Base-by-base conservation (phyloP, 306 rosid genomes). In the Malus fusca region DNA sequence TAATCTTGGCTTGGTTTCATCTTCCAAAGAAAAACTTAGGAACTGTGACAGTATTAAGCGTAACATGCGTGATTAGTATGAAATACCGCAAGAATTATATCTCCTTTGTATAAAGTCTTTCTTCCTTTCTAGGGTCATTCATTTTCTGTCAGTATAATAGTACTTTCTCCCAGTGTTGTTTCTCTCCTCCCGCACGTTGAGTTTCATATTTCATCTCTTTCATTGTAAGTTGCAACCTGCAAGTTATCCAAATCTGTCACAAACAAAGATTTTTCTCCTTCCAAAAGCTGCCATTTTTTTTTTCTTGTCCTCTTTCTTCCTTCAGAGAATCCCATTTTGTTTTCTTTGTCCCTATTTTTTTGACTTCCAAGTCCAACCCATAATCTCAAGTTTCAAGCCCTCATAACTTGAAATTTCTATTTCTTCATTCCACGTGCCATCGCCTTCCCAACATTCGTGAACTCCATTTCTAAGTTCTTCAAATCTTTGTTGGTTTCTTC, bases 351-450 rank as follows among this genome's bases (percentile, higher is more conserved):
- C 79, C 60, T 58, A 79, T 74, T 73, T 73, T 68, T 68, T 84
- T 82, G 82, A 88, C 88, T 71, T 73, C 51, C 19, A 25, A 73
- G 76, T 51, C 83, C 77, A 74, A 78, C 80, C 48, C 42, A 51
- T 75, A 31, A 51, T 10, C 77, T 12, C 59, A 75, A 56, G 56
- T 70, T 81, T 71, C 79, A 81, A 68, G 61, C 62, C 79, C 86
- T 64, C 72, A 71, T 25, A 6, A 51, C 77, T 82, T 75, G 80
- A 75, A 73, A 52, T 66, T 72, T 74, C 60, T 52, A 44, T 64
- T 56, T 63, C 28, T 35, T 3, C 64, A 53, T 11, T 53, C 6
- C 66, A 3, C 23, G 37, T 75, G 65, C 40, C 66, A 15, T 51
- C 2, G 21, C 21, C 55, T 0, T 51, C 18, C 19, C 71, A 66